Base-by-base conservation (phyloP, 805 yeast genomes). In the Saturnispora diversa region DNA sequence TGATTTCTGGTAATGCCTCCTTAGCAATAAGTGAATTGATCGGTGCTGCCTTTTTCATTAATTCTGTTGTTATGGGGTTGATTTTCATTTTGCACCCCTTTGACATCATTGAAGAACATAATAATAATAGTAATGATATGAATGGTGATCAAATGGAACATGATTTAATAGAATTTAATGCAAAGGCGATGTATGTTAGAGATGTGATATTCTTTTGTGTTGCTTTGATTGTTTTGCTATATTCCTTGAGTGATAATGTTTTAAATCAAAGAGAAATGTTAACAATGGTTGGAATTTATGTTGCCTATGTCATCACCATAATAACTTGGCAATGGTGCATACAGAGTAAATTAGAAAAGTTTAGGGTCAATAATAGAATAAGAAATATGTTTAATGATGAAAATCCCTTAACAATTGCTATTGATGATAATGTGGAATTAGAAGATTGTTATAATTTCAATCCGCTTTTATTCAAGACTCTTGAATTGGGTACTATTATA, bases 1-100 rank as follows among this genome's bases (percentile, higher is more conserved):
- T 92, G 69, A 69, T 68, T 12, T 63, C 77, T 0, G 80, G 74
- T 10, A 75, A 81, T 12, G 77, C 80, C 0, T 72, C 85, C 0
- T 64, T 90, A 54, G 97, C 97, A 0, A 62, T 90, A 6, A 92
- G 96, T 1, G 97, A 88, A 56, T 65, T 90, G n/a, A 61, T 87
- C 24, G 97, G 98, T 1, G 92, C 96, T 2, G 84, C 94, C 0
- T 74, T 83, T 33, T 87, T 92, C 53, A 75, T 88, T 13, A 69
- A 83, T 3, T 76, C 90, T 1, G 80, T 85, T 10, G 84, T 90
- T 0, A 68, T 84, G 19, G 97, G 97, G 0, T 58, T 76, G 0
- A 82, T 90, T 74, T 80, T 84, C 0, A 56, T 87, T 0, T 57
- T 78, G 1, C 68, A 72, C 27, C 88, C 95, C 0, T 77, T 80